Percentiles rank a stretch among this genome's conserved stretches.
Conservation (phyloP, 164 flowering plant species). For the Tetracentron sinense region DNA sequence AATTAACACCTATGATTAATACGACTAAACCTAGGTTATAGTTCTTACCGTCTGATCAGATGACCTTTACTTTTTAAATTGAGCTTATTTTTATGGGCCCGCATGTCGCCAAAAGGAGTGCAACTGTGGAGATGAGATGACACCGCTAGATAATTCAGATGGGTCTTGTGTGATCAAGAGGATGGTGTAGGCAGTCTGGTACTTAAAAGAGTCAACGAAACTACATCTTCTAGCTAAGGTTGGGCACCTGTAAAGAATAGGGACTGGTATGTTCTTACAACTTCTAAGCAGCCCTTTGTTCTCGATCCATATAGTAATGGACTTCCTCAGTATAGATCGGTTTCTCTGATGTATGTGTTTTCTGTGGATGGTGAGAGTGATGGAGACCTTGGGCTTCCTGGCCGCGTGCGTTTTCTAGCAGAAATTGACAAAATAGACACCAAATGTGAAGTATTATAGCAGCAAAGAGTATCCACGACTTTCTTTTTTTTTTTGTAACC, state of each 20-base stretch:
- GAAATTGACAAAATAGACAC: slow-evolving; percentile 94
- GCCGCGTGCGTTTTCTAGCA: slow-evolving; percentile 86
- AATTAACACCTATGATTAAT: no score
- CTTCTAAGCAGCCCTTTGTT: slow-evolving; percentile 95
- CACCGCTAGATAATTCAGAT: slow-evolving; percentile 53
- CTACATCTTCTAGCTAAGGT: slow-evolving; percentile 83
- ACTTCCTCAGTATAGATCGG: slow-evolving; percentile 76
- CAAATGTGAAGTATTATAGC: slow-evolving; percentile 90
- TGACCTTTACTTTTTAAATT: no score
- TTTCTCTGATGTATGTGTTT: slow-evolving; percentile 73
- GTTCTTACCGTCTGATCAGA: no score
- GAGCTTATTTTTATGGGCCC: no score
- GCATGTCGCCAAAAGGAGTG: no score
- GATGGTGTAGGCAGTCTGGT: slow-evolving; percentile 82
- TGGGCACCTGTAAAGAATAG: slow-evolving; percentile 91
- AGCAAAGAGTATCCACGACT: slow-evolving; percentile 73
- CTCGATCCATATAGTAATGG: slow-evolving; percentile 72
- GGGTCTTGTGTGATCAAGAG: slow-evolving; percentile 68
- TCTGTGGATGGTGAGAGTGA: slow-evolving; percentile 69
- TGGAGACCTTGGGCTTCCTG: slow-evolving; percentile 83
- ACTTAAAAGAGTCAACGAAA: slow-evolving; percentile 71
- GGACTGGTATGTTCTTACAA: slow-evolving; percentile 66
- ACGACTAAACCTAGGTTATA: no score
- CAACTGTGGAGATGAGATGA: slow-evolving; percentile 24
- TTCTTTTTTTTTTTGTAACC: no score